A percentile compares a stretch with the other conserved stretches of the same genome.
These are phyloP conservation scores for Trypanosoma brucei DNA, from an alignment of 208 protist species.

Conservation along the genomic window DNA sequence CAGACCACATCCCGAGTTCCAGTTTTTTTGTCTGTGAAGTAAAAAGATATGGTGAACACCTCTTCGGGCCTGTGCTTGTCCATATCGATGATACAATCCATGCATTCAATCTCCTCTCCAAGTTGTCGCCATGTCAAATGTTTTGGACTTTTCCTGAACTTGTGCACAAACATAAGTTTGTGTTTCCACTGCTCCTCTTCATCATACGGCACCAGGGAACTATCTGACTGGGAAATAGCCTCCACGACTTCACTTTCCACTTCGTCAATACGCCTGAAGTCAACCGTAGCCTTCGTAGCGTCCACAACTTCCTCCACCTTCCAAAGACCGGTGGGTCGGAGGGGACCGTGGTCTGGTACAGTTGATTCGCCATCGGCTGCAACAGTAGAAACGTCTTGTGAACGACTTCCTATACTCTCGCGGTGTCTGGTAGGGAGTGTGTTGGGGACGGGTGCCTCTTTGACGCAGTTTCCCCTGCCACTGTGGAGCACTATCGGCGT, in stretches of 20 bases:
- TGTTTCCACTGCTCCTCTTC: constrained; percentile 86
- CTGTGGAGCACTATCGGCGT: no score
- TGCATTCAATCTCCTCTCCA: constrained; percentile 84
- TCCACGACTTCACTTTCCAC: constrained; percentile 81
- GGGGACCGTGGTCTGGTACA: constrained; percentile 72
- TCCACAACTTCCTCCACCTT: constrained; percentile 74
- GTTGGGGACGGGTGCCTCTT: no score
- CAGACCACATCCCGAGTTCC: constrained; percentile 72
- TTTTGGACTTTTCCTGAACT: constrained; percentile 84
- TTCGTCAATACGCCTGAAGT: constrained; percentile 85
- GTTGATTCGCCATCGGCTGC: constrained; percentile 25
- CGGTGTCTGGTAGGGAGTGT: no score
- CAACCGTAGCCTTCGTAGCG: constrained; percentile 59
- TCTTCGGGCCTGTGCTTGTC: constrained; percentile 86
- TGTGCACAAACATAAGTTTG: constrained; percentile 85
- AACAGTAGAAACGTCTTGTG: background rate
- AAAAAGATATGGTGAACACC: constrained; percentile 83
- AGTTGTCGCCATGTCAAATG: constrained; percentile 87
- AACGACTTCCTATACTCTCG: no score
- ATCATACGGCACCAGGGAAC: constrained; percentile 63
- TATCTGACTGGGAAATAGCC: constrained; percentile 47
- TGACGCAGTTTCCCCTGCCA: no score
- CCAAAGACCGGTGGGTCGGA: constrained; percentile 74
- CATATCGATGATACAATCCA: constrained; percentile 85
- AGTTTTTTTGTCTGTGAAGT: constrained; percentile 72